Evolutionary conservation across 768 basidiomycete species (phyloP).

Genomic region (Pleurotus ostreatus): DNA sequence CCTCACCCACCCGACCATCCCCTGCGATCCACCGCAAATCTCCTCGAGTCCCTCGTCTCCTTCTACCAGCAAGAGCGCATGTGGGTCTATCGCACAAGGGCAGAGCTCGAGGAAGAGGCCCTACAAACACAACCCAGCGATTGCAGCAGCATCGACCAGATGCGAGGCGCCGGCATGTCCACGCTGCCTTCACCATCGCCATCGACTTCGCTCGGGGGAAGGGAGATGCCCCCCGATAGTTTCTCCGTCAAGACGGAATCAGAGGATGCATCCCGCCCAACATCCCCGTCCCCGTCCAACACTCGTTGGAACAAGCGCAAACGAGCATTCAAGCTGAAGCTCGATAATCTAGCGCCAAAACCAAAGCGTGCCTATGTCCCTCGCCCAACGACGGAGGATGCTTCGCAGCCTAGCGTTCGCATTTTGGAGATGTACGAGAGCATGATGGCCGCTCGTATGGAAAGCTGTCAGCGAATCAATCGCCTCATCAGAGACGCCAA

Average conservation of each 20-base stretch:
- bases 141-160: slow-evolving; percentile 4
- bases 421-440: slow-evolving; percentile 67
- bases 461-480: slow-evolving; percentile 67
- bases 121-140: slow-evolving; percentile 19
- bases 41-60: slow-evolving; percentile 60
- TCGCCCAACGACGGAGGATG: slow-evolving; percentile 16
- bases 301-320: slow-evolving; percentile 58
- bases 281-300: slow-evolving; percentile 13
- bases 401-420: slow-evolving; percentile 31
- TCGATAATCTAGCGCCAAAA: slow-evolving; percentile 23
- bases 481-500: slow-evolving; percentile 49
- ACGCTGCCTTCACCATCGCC: slow-evolving; percentile 11
- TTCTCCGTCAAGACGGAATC: slow-evolving; percentile 27
- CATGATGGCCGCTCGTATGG: slow-evolving; percentile 72
- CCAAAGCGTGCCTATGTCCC: slow-evolving; percentile 15
- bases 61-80: slow-evolving; percentile 70
- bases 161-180: not conserved
- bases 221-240: slow-evolving; percentile 2
- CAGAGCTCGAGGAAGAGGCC: slow-evolving; percentile 48
- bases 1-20: slow-evolving; percentile 27
- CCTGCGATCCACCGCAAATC: slow-evolving; percentile 45
- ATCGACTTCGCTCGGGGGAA: slow-evolving; percentile 2
- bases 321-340: slow-evolving; percentile 48
- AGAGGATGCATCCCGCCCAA: slow-evolving; percentile 23
- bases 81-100: slow-evolving; percentile 68